Evolutionary conservation across 2,329 filamentous ascomycete species (phyloP), one percentile per base, ranked within the genome.

Genomic region (Fusarium tuaranense): DNA sequence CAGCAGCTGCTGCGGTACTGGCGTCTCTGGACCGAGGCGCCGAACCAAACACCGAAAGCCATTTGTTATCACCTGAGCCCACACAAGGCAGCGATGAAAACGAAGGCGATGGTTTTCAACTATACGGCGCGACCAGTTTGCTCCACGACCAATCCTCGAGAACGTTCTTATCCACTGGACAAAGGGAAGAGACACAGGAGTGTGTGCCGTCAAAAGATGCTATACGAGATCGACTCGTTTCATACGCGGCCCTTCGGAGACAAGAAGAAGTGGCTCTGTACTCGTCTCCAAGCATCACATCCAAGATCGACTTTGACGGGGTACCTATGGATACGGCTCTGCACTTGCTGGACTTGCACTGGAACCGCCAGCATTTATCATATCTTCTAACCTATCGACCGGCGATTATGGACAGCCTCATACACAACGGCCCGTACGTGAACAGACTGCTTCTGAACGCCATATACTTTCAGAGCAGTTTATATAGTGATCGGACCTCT

Each of bases 371-470:
- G 69, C 87, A 89, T 68, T 83, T 87, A 65, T 84, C 85, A 0
- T 75, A 69, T 14, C 63, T 74, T 2, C 82, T 88, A 55, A 87
- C 85, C 1, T 89, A 90, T 75, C 85, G 88, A 1, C 86, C 88
- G 0, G 86, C 85, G 0, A 88, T 90, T 63, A 88, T 88, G 85
- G 77, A 85, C 5, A 84, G 86, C 74, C 86, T 89, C 87, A 87
- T 88, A 60, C 85, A 86, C 51, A 81, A 83, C 18, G 89, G 89
- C 0, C 88, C 87, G 0, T 90, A 90, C 77, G 91, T 89, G 69
- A 90, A 88, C 1, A 87, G 88, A 65, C 82, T 88, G 4, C 82
- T 91, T 2, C 79, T 91, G 7, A 89, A 91, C 72, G 88, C 88
- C 3, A 87, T 91, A 4, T 86, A 88, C 70, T 86, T 5, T 85